Evolutionary conservation across 345 rosid species (phyloP), one percentile per base, ranked within the genome.

Genomic region (Raphanus sativus): DNA sequence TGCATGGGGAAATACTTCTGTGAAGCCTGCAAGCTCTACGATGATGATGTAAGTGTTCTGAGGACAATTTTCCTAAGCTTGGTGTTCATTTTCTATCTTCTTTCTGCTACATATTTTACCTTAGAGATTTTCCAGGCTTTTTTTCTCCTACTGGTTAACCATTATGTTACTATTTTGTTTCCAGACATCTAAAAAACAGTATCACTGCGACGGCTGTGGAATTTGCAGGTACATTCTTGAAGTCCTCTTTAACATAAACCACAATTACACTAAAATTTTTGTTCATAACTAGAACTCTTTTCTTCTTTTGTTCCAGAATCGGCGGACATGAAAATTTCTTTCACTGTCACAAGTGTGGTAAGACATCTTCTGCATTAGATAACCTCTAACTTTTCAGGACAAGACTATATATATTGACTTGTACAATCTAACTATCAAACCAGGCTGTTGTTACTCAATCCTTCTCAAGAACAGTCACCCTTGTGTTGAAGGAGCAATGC

Each of bases 401-500:
- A 38, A 15, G 3, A 33, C 13, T 42, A 33, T 63, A 26, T 75
- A 0, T 80, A 2, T 63, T 69, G 70, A 33, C 45, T 55, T 30
- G 4, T 59, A 50, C 3, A 75, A 69, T 25, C 29, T 62, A 45
- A 67, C 52, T 2, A 54, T 10, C 34, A 2, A 17, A 64, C 8
- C 70, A 94, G 98, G 98, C 42, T 94, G 98, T 78, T 94, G 98
- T 87, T 89, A 87, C 82, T 90, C 97, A 5, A 81, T 81, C 67
- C 84, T 83, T 66, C 85, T 90, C 77, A 85, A 87, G 73, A 80
- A 91, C 56, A 83, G 89, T 75, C 98, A 94, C 75, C 90, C 90
- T 28, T 94, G 97, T 50, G 88, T 94, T n/a, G 98, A 94, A 78
- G 90, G 97, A 62, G 98, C 98, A n/a, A 91, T 94, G 98, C 98